Evolutionary conservation across 352 stramenopile species (phyloP), one percentile per base, ranked within the genome.

Genomic region (Phytopythium helicoides): DNA sequence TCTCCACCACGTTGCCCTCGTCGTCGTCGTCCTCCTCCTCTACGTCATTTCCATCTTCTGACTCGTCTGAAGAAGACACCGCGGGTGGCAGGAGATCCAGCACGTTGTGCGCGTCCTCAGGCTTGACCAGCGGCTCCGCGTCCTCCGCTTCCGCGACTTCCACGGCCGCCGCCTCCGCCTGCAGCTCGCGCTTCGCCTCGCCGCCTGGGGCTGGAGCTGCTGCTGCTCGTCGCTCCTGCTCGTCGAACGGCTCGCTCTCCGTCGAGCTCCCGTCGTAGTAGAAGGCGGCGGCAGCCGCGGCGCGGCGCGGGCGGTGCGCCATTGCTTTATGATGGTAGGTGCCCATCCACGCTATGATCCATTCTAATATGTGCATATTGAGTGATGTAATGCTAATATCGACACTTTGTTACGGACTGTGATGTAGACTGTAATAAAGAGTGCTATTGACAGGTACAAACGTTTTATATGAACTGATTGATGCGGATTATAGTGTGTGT

Each of bases 221-320:
- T 41, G 36, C 9, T 41, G 36, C 8, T 18, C 36, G 36, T 21
- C 18, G 36, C 36, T n/a, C 36, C 15, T 41, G 18, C 36, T 56
- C 45, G 36, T 64, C 54, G 35, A 61, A 67, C 42, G 40, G 52
- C 55, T 71, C 58, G 54, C 58, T 71, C 36, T 71, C 62, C 11
- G 62, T 71, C 42, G 62, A 67, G 34, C 53, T 62, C 12, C 53
- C 57, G 35, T 53, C 62, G 37, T 71, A 41, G 41, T 47, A 64
- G 2, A 53, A 46, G 37, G 33, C 41, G 37, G 28, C 23, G 6
- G 44, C 51, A 15, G 14, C 36, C 28, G 28, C 28, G 5, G 28
- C 28, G 28, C 28, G 28, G 5, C 28, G 28, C 28, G 9, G 5
- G 5, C 28, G 5, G 9, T 9, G 28, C 5, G 28, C 28, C 28